Evolutionary conservation across 2,329 filamentous ascomycete species (phyloP), one percentile per base, ranked within the genome.

Genomic region (Daldinia sp.): DNA sequence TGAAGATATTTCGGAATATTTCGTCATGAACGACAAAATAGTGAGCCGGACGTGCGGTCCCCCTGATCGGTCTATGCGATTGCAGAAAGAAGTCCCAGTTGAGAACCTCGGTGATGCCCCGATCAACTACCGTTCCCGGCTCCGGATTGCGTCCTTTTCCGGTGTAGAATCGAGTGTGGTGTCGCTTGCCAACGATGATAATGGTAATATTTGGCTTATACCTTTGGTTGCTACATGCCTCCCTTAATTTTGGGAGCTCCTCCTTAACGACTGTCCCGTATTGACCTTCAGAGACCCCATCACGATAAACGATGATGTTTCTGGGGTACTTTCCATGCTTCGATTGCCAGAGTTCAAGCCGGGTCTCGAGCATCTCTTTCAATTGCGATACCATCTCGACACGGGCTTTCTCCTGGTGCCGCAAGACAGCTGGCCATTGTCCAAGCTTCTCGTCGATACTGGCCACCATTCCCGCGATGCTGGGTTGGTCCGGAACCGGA

Each of bases 211-310:
- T 84, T 0, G 89, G 89, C 41, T 0, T 80, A 69, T 0, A 73
- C 74, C 2, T 77, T 74, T 53, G 83, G 81, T 4, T 82, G 84
- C 91, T 68, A 72, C 89, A 91, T 0, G 89, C 89, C 1, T 78
- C 74, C 4, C 83, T 76, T n/a, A 90, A 81, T 1, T 75, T 72
- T 0, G 81, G 81, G 4, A 91, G 79, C 73, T 94, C 91, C 0
- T 82, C 41, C 0, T 84, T 72, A 1, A 90, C 71, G 1, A 92
- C 85, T 0, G 77, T 71, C 1, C 82, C 70, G 76, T 91, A 92
- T 68, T 93, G 90, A 0, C 89, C 87, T 67, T 93, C 90, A 0
- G 89, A 92, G 1, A 94, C 90, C n/a, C 91, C 91, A 71, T 93
- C 91, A 13, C 90, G 86, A 72, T 92, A 94, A 3, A 93, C 78